phyloP scores from a whole-genome alignment of 2,329 filamentous ascomycete genomes.

The Zymoseptoria pseudotritici region DNA sequence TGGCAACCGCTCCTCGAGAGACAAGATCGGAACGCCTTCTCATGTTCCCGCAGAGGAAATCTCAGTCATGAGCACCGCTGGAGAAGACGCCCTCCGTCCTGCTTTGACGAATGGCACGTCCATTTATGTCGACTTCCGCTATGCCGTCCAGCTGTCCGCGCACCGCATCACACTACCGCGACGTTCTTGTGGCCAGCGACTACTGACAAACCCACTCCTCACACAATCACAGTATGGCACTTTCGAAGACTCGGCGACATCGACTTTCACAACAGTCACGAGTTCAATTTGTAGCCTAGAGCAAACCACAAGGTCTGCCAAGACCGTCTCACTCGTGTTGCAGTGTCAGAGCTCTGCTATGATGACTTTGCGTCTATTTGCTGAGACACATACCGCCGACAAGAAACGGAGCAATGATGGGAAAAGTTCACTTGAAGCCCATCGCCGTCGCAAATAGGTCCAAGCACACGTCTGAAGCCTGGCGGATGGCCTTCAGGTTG shows the following conservation, averaged over 20 bases:
- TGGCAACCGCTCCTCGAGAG: neutral
- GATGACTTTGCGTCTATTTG: slow-evolving; percentile 81
- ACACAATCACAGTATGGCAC: slow-evolving; percentile 48
- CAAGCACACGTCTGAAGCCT: neutral
- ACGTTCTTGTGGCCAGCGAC: too few relatives aligned
- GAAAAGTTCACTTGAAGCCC: neutral
- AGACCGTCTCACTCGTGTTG: slow-evolving; percentile 89
- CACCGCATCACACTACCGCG: too few relatives aligned
- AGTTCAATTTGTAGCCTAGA: slow-evolving; percentile 87
- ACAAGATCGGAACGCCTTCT: neutral
- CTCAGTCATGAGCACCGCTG: neutral
- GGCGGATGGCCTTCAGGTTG: neutral
- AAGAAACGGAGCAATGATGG: neutral
- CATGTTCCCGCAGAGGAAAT: neutral
- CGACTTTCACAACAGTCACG: slow-evolving; percentile 60
- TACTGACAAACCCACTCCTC: neutral
- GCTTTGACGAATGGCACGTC: neutral
- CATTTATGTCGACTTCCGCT: neutral
- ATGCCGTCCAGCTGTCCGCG: too few relatives aligned
- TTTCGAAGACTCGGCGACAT: slow-evolving; percentile 84
- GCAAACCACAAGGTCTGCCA: slow-evolving; percentile 70
- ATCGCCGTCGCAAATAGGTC: neutral
- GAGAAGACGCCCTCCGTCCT: neutral
- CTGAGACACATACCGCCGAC: slow-evolving; percentile 15
- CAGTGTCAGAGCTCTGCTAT: slow-evolving; percentile 70